Conservation (phyloP, 805 yeast genomes). For the Yarrowia deformans region DNA sequence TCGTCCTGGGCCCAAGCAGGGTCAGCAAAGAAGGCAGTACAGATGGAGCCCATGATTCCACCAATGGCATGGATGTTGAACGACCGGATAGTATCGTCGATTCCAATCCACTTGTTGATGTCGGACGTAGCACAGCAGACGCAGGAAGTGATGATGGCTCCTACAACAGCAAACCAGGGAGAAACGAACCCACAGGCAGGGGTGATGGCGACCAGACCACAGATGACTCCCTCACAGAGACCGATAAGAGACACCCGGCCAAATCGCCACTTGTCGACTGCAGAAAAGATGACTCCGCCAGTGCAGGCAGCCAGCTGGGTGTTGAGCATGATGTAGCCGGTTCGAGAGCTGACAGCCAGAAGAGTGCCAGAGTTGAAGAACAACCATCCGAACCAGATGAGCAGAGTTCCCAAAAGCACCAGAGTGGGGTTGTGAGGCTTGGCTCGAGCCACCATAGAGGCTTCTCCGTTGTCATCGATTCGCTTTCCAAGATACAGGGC, state of each 20-base stretch:
- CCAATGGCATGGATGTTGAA: slow-evolving; percentile 59
- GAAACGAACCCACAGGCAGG: slow-evolving; percentile 83
- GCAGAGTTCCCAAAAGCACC: slow-evolving; percentile 91
- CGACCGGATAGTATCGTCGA: slow-evolving; percentile 58
- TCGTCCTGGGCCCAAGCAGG: slow-evolving; percentile 43
- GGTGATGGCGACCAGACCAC: slow-evolving; percentile 93
- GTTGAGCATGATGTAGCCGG: slow-evolving; percentile 67
- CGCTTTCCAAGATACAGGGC: slow-evolving; percentile 93
- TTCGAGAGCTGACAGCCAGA: slow-evolving; percentile 68
- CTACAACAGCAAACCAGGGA: slow-evolving; percentile 53
- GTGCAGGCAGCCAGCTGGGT: slow-evolving; percentile 61
- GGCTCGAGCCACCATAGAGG: slow-evolving; percentile 54
- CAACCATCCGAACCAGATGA: slow-evolving; percentile 98
- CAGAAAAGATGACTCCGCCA: slow-evolving; percentile 57
- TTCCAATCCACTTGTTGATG: slow-evolving; percentile 54
- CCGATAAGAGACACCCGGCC: slow-evolving; percentile 75
- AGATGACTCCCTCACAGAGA: slow-evolving; percentile 88
- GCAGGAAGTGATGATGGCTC: slow-evolving; percentile 54
- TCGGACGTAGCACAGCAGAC: slow-evolving; percentile 52
- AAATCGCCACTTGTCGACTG: slow-evolving; percentile 51
- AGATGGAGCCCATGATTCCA: slow-evolving; percentile 56
- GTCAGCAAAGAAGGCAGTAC: slow-evolving; percentile 56
- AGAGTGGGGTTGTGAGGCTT: slow-evolving; percentile 93
- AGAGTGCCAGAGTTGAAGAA: slow-evolving; percentile 97
- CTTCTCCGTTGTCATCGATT: slow-evolving; percentile 69